Evolutionary conservation across 2,329 filamentous ascomycete genomes (phyloP).

Genomic region (Penicillium sp.): DNA sequence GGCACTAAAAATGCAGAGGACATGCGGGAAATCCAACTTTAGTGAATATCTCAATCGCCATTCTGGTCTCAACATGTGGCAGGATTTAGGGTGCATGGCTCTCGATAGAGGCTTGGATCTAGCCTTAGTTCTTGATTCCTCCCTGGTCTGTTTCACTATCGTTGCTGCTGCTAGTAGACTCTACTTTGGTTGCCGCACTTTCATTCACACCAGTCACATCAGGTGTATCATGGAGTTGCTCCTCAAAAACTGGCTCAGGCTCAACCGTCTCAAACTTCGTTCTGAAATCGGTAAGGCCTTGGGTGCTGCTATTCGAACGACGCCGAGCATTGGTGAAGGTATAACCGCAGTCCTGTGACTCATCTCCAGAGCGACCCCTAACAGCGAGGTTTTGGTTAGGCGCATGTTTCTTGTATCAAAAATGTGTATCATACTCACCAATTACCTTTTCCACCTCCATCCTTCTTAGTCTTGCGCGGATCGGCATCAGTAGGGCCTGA

Average conservation of each 20-base stretch:
- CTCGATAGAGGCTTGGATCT: not conserved
- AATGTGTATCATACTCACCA: constrained; percentile 64
- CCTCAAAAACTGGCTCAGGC: constrained; percentile 87
- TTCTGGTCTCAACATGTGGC: not conserved
- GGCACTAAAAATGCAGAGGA: not conserved
- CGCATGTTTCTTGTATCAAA: not conserved
- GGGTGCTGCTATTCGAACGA: constrained; percentile 84
- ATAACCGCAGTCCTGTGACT: constrained; percentile 80
- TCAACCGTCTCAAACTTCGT: constrained; percentile 96
- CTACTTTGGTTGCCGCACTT: constrained; percentile 17
- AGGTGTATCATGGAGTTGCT: constrained; percentile 70
- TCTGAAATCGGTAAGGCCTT: constrained; percentile 77
- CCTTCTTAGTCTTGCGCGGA: constrained; percentile 95
- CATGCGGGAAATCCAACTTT: not conserved
- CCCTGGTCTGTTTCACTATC: constrained; percentile 14
- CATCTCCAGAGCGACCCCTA: constrained; percentile 82
- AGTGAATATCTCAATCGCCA: not conserved
- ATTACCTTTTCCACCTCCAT: constrained; percentile 87
- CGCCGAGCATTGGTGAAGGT: constrained; percentile 83
- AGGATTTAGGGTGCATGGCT: not conserved
- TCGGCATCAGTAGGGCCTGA: constrained; percentile 75
- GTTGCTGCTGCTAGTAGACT: constrained; percentile 49
- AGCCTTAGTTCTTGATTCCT: constrained; percentile 8
- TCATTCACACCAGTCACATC: constrained; percentile 42
- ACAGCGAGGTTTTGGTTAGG: not conserved